phyloP scores from a whole-genome alignment of 2,329 filamentous ascomycete species.

The Arthrobotrys sphaeroides region DNA sequence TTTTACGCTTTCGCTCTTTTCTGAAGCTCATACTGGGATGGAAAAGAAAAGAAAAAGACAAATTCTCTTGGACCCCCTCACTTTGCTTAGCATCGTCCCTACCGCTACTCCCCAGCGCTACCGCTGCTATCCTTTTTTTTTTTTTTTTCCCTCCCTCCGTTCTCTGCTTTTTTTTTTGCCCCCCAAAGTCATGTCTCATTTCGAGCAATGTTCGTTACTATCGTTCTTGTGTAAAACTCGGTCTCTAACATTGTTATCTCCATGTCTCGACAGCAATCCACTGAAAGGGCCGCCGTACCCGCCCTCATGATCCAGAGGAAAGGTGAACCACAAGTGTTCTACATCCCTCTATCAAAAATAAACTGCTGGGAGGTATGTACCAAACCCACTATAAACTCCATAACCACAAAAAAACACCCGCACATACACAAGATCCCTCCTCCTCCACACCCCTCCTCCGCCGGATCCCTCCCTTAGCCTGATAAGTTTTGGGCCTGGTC shows the following conservation, averaged over 20 bases:
- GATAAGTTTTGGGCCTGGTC: conserved; percentile 52
- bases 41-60: background rate
- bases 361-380: conserved; percentile 55
- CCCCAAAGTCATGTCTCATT: conserved; percentile 38
- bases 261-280: conserved; percentile 34
- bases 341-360: conserved; percentile 53
- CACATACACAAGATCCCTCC: too few relatives aligned
- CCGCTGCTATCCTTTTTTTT: background rate
- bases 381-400: conserved; percentile 19
- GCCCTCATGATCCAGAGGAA: conserved; percentile 55
- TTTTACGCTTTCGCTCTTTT: background rate
- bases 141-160: conserved; percentile 2
- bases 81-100: too few relatives aligned
- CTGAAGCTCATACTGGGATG: background rate
- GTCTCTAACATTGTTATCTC: conserved; percentile 6
- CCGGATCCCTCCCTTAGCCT: conserved; percentile 35
- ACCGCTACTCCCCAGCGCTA: too few relatives aligned
- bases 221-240: conserved; percentile 20
- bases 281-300: conserved; percentile 32
- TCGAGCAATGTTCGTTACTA: background rate
- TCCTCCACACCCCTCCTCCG: background rate
- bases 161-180: background rate
- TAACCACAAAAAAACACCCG: too few relatives aligned
- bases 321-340: conserved; percentile 52
- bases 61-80: too few relatives aligned